phyloP scores from a whole-genome alignment of 768 basidiomycete genomes.

The Amanita subjunquillea region DNA sequence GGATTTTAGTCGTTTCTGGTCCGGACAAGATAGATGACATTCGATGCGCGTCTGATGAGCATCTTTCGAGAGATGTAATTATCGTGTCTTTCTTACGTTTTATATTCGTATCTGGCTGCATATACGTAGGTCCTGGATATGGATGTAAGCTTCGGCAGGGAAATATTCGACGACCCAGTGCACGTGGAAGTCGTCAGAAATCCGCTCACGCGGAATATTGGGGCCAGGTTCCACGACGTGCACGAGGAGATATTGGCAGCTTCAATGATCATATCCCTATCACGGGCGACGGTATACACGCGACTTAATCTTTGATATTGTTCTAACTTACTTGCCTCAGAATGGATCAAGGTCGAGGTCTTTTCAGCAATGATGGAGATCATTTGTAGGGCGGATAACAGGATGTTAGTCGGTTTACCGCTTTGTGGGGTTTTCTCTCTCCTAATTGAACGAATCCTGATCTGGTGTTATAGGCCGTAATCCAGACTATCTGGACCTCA shows the following conservation, averaged over 20 bases:
- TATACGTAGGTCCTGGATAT: conserved; percentile 17
- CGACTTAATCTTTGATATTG: background rate
- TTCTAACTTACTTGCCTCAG: conserved; percentile 3
- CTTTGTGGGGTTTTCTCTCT: conserved; percentile 11
- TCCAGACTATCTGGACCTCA: conserved; percentile 11
- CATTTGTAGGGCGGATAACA: conserved; percentile 12
- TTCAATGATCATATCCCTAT: conserved; percentile 11
- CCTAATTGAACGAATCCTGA: background rate
- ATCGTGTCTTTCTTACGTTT: background rate
- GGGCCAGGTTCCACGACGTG: conserved; percentile 14
- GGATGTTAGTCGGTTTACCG: conserved; percentile 17
- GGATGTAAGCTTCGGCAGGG: conserved; percentile 22
- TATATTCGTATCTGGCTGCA: background rate
- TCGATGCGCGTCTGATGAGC: conserved; percentile 31
- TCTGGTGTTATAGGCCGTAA: conserved; percentile 11
- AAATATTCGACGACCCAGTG: conserved; percentile 10
- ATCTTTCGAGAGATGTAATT: conserved; percentile 22
- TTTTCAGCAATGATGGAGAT: conserved; percentile 13
- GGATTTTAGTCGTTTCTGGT: conserved; percentile 34
- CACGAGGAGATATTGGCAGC: conserved; percentile 15
- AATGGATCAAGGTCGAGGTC: conserved; percentile 9
- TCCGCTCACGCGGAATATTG: conserved; percentile 18
- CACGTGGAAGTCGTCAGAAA: conserved; percentile 14
- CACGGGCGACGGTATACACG: background rate
- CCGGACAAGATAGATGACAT: conserved; percentile 31